phyloP scores from a whole-genome alignment of 2,329 filamentous ascomycete species.

The Trichophyton simii region DNA sequence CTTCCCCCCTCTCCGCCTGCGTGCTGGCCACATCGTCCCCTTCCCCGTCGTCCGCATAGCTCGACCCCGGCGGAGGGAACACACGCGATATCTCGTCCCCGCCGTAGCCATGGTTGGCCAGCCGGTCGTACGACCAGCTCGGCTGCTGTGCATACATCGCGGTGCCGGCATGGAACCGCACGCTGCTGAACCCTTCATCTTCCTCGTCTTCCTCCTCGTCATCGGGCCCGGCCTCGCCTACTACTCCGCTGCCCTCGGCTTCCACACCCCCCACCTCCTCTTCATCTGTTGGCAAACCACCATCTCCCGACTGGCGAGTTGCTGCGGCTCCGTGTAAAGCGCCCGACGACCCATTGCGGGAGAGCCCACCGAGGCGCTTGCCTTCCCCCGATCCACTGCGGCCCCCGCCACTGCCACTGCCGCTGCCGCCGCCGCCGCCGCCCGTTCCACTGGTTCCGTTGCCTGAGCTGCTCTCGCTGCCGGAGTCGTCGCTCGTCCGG shows the following conservation, averaged over 20 bases:
- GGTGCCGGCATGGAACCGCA: constrained; percentile 15
- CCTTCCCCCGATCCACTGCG: constrained; percentile 57
- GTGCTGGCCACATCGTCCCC: constrained; percentile 30
- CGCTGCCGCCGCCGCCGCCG: too few species aligned
- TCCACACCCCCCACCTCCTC: constrained; percentile 15
- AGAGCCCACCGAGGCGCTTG: constrained; percentile 75
- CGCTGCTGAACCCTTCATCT: constrained; percentile 16
- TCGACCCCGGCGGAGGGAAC: constrained; percentile 19
- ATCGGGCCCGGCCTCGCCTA: too few species aligned
- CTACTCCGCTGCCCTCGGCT: constrained; percentile 19
- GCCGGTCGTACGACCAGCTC: constrained; percentile 29
- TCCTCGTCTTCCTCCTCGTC: constrained; percentile 17
- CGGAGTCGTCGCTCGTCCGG: constrained; percentile 38
- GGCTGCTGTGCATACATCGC: constrained; percentile 13
- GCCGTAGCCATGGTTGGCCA: constrained; percentile 12
- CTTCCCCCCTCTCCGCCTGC: constrained; percentile 27
- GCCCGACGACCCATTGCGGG: constrained; percentile 84
- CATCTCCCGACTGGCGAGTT: constrained; percentile 54
- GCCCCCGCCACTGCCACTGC: too few species aligned
- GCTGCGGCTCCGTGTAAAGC: constrained; percentile 65
- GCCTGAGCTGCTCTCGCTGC: constrained; percentile 20
- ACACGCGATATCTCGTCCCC: constrained; percentile 18
- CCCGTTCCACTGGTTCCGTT: constrained; percentile 13
- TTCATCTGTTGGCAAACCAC: constrained; percentile 41
- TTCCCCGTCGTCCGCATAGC: constrained; percentile 22